Evolutionary conservation across 306 rosid species (phyloP).

Genomic region (Malus asiatica): DNA sequence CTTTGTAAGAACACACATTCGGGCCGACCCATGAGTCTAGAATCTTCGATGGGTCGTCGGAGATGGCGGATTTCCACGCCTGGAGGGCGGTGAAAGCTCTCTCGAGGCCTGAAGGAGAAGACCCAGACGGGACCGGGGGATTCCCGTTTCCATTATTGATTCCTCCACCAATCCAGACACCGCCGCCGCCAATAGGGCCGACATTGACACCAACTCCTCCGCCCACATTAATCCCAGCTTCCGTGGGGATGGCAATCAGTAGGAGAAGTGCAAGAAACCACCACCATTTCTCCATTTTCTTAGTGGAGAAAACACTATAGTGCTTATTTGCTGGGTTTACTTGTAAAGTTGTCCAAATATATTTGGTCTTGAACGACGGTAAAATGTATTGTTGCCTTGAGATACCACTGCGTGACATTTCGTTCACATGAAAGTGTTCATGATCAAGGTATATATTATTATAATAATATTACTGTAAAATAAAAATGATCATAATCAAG

Average conservation of each 20-base stretch:
- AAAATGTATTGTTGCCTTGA: no score
- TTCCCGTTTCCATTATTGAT: conserved; percentile 19
- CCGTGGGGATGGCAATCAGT: conserved; percentile 19
- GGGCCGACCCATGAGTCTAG: conserved; percentile 63
- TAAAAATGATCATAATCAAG: no score
- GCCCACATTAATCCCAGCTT: conserved; percentile 31
- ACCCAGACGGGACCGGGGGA: conserved; percentile 33
- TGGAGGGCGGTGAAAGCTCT: conserved; percentile 73
- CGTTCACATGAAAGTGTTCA: no score
- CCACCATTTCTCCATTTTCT: conserved; percentile 51
- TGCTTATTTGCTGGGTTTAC: conserved; percentile 21
- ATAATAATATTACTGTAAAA: no score
- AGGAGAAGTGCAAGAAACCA: conserved; percentile 36
- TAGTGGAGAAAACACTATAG: conserved; percentile 9
- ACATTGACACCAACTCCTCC: conserved; percentile 22
- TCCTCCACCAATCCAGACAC: conserved; percentile 67
- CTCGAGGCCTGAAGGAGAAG: conserved; percentile 34
- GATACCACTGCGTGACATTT: no score
- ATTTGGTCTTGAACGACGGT: conserved; percentile 10
- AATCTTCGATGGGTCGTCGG: conserved; percentile 67
- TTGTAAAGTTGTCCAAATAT: conserved; percentile 37
- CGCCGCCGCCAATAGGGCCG: conserved; percentile 22
- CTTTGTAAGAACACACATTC: conserved; percentile 81
- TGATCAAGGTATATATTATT: no score
- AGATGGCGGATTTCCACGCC: conserved; percentile 85